These are phyloP conservation scores for Secale cereale DNA, from an alignment of 176 grass and related monocot genomes.

Conservation along the genomic window DNA sequence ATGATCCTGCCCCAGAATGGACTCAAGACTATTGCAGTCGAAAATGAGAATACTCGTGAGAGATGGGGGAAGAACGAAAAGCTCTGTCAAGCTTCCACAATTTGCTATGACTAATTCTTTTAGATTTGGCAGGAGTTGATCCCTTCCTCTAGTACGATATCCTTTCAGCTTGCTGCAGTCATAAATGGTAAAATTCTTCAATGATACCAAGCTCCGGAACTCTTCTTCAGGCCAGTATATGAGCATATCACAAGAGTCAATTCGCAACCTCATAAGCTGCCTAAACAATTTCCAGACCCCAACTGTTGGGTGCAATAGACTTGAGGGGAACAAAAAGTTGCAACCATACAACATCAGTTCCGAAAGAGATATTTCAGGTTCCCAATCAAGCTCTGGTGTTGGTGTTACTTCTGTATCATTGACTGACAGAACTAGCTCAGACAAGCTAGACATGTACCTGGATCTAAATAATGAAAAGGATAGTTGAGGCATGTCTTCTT, in stretches of 20 bases:
- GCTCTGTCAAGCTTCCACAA: not conserved
- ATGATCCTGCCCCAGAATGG: not conserved
- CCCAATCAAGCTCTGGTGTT: not conserved
- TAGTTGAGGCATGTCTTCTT: not conserved
- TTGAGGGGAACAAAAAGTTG: not conserved
- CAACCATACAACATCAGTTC: not conserved
- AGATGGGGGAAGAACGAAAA: conserved; percentile 2
- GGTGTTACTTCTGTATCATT: not conserved
- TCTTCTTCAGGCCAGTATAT: not conserved
- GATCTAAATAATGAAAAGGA: not conserved
- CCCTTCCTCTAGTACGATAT: not conserved
- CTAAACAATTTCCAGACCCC: not conserved
- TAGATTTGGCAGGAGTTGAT: conserved; percentile 1
- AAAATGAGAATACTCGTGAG: accelerated
- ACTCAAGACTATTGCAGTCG: not conserved
- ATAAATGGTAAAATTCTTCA: not conserved
- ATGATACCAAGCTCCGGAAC: not conserved
- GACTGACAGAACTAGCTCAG: accelerated
- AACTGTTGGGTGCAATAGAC: not conserved
- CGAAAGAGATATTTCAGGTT: not conserved
- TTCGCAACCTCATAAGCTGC: not conserved
- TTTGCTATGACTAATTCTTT: accelerated
- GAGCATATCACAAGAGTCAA: not conserved
- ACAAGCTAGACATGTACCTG: not conserved
- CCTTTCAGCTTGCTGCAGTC: not conserved